Conservation (phyloP, 163 green algal genomes). For the Chlorella variabilis region DNA sequence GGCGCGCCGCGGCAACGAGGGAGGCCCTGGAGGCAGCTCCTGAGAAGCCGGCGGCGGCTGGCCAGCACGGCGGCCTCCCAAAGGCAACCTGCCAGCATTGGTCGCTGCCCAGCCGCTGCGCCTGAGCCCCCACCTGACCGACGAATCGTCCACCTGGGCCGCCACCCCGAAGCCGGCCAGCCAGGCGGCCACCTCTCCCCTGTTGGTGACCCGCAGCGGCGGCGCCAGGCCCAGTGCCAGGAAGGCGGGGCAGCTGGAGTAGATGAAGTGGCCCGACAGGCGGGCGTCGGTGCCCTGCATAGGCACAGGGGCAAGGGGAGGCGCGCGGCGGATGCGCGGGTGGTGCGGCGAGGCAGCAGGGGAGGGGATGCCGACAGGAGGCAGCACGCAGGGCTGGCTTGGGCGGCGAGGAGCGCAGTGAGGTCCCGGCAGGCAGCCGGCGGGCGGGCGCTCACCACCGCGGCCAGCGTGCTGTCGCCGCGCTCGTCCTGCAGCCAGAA, state of each 20-base stretch:
- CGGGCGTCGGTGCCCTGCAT: constrained; percentile 40
- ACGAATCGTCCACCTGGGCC: background rate
- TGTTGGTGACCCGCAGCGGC: constrained; percentile 47
- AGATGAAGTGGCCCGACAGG: constrained; percentile 47
- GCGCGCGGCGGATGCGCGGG: no score
- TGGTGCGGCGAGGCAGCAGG: no score
- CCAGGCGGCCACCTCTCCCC: constrained; percentile 40
- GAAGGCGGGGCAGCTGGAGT: constrained; percentile 22
- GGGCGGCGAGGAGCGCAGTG: no score
- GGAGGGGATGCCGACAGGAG: no score
- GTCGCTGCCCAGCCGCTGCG: no score
- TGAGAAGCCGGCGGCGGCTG: no score
- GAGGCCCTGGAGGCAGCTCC: no score
- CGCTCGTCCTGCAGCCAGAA: constrained; percentile 43
- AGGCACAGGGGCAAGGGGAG: background rate
- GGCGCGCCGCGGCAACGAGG: no score
- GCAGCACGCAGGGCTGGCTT: no score
- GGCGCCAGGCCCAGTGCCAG: background rate
- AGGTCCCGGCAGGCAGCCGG: background rate
- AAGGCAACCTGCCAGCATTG: no score
- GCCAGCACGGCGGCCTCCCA: no score
- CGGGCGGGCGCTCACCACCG: constrained; percentile 6
- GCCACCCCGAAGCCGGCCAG: constrained; percentile 29
- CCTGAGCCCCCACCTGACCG: constrained; percentile 11
- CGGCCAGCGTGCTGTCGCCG: constrained; percentile 11